Conservation (phyloP, 2,329 filamentous ascomycete genomes). For the Colletotrichum navitas region DNA sequence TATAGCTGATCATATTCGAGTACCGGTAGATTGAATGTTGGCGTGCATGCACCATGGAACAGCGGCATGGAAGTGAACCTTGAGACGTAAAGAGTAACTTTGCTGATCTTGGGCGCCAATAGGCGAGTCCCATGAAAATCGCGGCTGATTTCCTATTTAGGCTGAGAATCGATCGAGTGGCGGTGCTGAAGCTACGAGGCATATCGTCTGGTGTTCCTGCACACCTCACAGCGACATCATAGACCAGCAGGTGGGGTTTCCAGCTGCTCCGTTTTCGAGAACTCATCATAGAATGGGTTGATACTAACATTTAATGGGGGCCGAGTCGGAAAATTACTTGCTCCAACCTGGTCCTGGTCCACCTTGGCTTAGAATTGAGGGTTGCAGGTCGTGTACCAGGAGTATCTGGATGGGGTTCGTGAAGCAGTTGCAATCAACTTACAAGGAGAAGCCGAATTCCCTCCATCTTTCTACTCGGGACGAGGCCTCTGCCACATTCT, state of each 20-base stretch:
- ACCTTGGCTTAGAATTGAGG: neutral
- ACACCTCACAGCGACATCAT: slow-evolving; percentile 11
- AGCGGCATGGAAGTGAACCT: neutral
- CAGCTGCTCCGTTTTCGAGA: neutral
- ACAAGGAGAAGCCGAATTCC: too few relatives aligned
- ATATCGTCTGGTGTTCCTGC: slow-evolving; percentile 22
- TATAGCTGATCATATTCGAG: too few relatives aligned
- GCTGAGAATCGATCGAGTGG: neutral
- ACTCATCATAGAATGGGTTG: neutral
- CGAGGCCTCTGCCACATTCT: neutral
- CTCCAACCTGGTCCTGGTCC: too few relatives aligned
- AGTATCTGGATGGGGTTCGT: neutral
- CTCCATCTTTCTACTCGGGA: neutral
- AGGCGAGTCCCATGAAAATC: neutral
- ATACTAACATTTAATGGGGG: too few relatives aligned
- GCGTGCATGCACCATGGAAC: neutral
- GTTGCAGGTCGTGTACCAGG: neutral
- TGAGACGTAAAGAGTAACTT: neutral
- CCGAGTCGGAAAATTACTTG: too few relatives aligned
- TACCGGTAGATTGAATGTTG: too few relatives aligned
- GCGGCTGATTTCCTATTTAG: neutral
- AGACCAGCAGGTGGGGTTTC: too few relatives aligned
- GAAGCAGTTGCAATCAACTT: too few relatives aligned
- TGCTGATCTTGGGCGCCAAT: neutral
- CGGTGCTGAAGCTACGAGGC: neutral